phyloP scores from a whole-genome alignment of 345 rosid genomes.

The Geranium rotundifolium region DNA sequence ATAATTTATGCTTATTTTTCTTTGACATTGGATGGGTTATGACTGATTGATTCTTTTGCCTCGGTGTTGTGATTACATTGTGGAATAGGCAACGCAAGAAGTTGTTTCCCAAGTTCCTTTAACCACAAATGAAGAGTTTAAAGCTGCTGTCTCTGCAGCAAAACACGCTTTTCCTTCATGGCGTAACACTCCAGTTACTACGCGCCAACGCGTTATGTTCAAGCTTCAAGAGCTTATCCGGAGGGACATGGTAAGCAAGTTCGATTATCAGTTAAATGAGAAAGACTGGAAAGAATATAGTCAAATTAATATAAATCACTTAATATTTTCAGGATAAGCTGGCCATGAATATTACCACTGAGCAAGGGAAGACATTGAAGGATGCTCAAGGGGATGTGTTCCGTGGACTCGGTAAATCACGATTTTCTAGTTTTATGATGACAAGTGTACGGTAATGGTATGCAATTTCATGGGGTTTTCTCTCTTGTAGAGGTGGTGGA shows the following conservation, averaged over 20 bases:
- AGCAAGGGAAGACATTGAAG: slow-evolving; percentile 95
- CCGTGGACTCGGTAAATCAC: slow-evolving; percentile 71
- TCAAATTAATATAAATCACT: not conserved
- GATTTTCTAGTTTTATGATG: not conserved
- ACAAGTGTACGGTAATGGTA: not conserved
- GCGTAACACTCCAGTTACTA: slow-evolving; percentile 78
- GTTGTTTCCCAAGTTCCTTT: slow-evolving; percentile 79
- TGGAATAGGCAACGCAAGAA: slow-evolving; percentile 77
- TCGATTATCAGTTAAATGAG: not conserved
- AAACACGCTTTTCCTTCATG: slow-evolving; percentile 74
- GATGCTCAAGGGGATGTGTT: slow-evolving; percentile 98
- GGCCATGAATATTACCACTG: slow-evolving; percentile 74
- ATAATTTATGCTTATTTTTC: slow-evolving; percentile 1
- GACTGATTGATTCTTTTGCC: not conserved
- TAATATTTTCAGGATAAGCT: slow-evolving; percentile 58
- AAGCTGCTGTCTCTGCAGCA: slow-evolving; percentile 83
- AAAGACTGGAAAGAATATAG: not conserved
- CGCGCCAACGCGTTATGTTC: slow-evolving; percentile 84
- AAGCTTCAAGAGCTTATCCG: slow-evolving; percentile 92
- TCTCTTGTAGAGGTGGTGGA: slow-evolving; percentile 78
- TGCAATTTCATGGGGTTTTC: slow-evolving; percentile 1
- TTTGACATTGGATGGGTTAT: too few species aligned
- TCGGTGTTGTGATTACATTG: not conserved
- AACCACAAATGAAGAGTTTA: slow-evolving; percentile 82
- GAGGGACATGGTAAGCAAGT: slow-evolving; percentile 56